A percentile compares a stretch with the other conserved stretches of the same genome.
Evolutionary conservation across 257 asterid species (phyloP).

Genomic region (Pogostemon cablin): DNA sequence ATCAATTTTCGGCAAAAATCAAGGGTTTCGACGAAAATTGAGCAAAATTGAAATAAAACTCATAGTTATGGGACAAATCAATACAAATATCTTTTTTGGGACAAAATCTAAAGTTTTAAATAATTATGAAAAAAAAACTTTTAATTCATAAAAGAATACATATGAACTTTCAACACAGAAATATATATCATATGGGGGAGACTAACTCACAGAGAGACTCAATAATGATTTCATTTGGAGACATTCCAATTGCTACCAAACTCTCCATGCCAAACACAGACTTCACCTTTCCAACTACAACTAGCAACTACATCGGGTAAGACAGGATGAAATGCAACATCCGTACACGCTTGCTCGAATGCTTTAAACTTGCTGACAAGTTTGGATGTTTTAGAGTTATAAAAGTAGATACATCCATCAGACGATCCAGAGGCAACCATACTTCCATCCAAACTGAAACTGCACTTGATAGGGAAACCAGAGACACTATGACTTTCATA

Average conservation of each 20-base stretch:
- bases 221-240: conserved; percentile 8
- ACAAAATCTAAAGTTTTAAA: no score
- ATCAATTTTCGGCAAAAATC: no score
- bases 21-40: no score
- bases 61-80: no score
- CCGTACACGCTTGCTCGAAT: conserved; percentile 65
- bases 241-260: conserved; percentile 23
- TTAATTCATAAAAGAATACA: no score
- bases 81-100: no score
- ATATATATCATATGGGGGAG: no score
- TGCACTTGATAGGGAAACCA: conserved; percentile 91
- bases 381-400: conserved; percentile 59
- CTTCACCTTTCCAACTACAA: conserved; percentile 83
- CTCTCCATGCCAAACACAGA: conserved; percentile 45
- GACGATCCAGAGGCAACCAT: conserved; percentile 74
- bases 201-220: neutral
- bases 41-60: no score
- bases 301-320: conserved; percentile 68
- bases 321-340: conserved; percentile 75
- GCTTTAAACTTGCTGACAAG: conserved; percentile 65
- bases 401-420: conserved; percentile 77
- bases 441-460: conserved; percentile 72
- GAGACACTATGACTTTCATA: conserved; percentile 79
- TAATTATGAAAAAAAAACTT: no score
- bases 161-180: no score